phyloP scores from a whole-genome alignment of 1,284 basidiomycete genomes.

The Psilocybe mexicana region DNA sequence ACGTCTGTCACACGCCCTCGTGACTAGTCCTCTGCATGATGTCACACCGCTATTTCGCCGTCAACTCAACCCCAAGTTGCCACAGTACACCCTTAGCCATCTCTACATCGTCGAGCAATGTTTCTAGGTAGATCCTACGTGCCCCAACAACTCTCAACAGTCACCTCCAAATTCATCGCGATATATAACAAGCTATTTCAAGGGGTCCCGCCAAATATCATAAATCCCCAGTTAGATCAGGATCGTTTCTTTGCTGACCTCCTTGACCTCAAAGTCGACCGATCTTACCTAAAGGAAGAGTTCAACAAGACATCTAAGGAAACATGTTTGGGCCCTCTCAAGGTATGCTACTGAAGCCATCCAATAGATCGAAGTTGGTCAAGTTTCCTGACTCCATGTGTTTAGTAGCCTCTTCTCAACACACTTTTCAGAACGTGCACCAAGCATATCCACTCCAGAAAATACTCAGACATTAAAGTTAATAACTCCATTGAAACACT shows the following conservation, averaged over 20 bases:
- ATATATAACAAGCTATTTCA: constrained; percentile 46
- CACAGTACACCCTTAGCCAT: not conserved
- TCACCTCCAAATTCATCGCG: constrained; percentile 41
- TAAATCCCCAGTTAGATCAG: constrained; percentile 35
- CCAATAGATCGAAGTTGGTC: too few species aligned
- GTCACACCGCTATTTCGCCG: not conserved
- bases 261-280: constrained; percentile 51
- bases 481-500: constrained; percentile 52
- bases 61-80: not conserved
- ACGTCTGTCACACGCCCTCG: constrained; percentile 17
- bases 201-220: constrained; percentile 40
- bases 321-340: constrained; percentile 40
- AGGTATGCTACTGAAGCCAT: constrained; percentile 34
- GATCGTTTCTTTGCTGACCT: constrained; percentile 51
- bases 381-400: constrained; percentile 1
- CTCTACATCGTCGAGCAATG: not conserved
- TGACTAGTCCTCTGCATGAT: constrained; percentile 1
- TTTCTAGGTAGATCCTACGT: not conserved
- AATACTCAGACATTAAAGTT: constrained; percentile 39
- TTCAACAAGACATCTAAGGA: constrained; percentile 39
- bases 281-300: constrained; percentile 43
- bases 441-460: constrained; percentile 33
- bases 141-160: not conserved
- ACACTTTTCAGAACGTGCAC: constrained; percentile 48
- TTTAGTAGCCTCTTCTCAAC: constrained; percentile 55